Evolutionary conservation across 345 rosid species (phyloP).

Genomic region (Eutrema heterophyllum): DNA sequence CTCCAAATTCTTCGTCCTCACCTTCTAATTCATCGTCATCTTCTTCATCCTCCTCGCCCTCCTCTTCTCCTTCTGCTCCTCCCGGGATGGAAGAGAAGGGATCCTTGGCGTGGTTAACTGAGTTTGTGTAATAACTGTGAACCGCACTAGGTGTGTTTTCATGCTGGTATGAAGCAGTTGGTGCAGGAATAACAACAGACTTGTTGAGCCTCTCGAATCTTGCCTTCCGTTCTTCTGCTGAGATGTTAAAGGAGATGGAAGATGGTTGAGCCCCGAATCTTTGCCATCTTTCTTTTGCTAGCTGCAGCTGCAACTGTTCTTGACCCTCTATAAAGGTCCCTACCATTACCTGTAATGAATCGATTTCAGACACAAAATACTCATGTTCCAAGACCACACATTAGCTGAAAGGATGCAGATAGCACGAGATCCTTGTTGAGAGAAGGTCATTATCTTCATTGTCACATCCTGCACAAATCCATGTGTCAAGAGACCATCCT

Average conservation of each 20-base stretch:
- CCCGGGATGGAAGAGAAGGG: constrained; percentile 25
- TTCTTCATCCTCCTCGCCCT: constrained; percentile 18
- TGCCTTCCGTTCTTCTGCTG: constrained; percentile 35
- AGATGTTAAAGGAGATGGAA: constrained; percentile 29
- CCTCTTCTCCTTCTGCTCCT: background rate
- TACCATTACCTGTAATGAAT: constrained; percentile 26
- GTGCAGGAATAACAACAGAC: constrained; percentile 20
- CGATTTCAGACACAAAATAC: background rate
- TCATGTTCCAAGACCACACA: background rate
- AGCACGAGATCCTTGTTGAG: constrained; percentile 82
- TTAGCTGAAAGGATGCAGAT: constrained; percentile 88
- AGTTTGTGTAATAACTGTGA: constrained; percentile 29
- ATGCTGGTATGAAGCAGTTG: constrained; percentile 10
- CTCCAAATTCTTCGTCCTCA: constrained; percentile 28
- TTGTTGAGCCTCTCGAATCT: constrained; percentile 34
- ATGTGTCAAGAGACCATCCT: background rate
- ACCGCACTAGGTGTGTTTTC: constrained; percentile 15
- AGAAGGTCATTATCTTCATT: constrained; percentile 89
- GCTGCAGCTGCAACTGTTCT: constrained; percentile 22
- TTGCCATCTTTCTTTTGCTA: constrained; percentile 28
- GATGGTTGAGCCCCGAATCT: constrained; percentile 28
- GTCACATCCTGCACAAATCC: constrained; percentile 60
- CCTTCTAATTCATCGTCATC: constrained; percentile 26
- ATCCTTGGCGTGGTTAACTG: constrained; percentile 22
- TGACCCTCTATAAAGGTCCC: constrained; percentile 33